phyloP scores from a whole-genome alignment of 164 flowering plant species.

The Brasenia schreberi region DNA sequence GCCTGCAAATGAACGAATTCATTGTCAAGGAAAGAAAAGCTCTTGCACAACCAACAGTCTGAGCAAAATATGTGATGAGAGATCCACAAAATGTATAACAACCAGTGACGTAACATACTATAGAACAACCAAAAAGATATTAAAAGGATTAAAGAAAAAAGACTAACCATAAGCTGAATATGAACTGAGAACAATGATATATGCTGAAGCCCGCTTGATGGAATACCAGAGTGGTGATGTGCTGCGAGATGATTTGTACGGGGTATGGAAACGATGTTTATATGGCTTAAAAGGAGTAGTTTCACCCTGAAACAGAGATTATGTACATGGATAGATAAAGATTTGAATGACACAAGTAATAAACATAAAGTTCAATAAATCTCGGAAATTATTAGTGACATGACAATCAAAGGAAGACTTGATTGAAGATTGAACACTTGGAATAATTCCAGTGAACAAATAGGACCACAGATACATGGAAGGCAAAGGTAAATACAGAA shows the following conservation, averaged over 20 bases:
- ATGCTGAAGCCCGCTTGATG: conserved; percentile 27
- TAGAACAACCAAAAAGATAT: no score
- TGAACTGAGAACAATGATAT: conserved; percentile 25
- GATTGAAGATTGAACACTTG: no score
- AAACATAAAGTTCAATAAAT: no score
- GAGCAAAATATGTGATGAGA: background rate
- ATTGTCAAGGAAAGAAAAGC: background rate
- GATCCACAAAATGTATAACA: background rate
- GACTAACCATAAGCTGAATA: conserved; percentile 25
- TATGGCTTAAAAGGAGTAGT: conserved; percentile 23
- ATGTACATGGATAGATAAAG: no score
- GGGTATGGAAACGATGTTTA: conserved; percentile 16
- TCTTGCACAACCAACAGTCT: background rate
- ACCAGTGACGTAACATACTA: background rate
- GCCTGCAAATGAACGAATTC: conserved; percentile 6
- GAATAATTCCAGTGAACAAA: no score
- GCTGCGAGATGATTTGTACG: conserved; percentile 19
- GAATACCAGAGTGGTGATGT: conserved; percentile 26
- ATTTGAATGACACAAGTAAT: no score
- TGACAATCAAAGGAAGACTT: no score
- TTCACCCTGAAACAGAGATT: conserved; percentile 15
- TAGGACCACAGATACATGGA: no score
- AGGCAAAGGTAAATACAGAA: no score
- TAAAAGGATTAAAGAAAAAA: background rate
- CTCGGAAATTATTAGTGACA: no score